These are phyloP conservation scores for Suillus americanus DNA, from an alignment of 768 basidiomycete genomes.

Conservation along the genomic window DNA sequence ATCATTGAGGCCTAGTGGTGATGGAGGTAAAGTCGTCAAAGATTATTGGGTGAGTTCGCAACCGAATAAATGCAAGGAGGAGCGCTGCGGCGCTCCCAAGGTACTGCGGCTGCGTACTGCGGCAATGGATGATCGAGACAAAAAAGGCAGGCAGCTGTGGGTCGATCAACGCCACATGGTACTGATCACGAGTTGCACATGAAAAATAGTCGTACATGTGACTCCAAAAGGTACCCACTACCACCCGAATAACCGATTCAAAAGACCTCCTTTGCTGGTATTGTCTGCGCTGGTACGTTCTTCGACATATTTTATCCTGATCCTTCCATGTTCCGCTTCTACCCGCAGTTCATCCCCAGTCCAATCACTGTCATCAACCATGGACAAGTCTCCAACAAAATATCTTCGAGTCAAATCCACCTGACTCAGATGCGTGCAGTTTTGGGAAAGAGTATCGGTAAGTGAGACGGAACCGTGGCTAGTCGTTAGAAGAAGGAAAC, in stretches of 20 bases:
- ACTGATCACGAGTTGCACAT: background rate
- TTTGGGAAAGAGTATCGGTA: conserved; percentile 13
- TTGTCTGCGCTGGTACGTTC: conserved; percentile 5
- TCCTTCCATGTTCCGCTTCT: conserved; percentile 16
- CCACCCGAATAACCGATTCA: conserved; percentile 20
- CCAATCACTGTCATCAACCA: conserved; percentile 21
- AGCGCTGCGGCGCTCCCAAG: background rate
- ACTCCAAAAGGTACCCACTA: background rate
- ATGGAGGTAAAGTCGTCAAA: background rate
- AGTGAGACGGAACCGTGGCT: conserved; percentile 17
- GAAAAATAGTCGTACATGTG: background rate
- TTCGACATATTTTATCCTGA: conserved; percentile 21
- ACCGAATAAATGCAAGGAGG: background rate
- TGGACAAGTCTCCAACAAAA: conserved; percentile 25
- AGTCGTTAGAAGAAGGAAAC: conserved; percentile 19
- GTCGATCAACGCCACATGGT: background rate
- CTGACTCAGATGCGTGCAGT: conserved; percentile 24
- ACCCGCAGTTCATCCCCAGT: conserved; percentile 19
- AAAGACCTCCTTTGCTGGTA: conserved; percentile 15
- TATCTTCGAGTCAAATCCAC: conserved; percentile 14
- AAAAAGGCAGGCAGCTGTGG: background rate
- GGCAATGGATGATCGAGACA: background rate
- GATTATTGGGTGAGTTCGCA: background rate
- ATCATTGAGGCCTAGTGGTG: background rate
- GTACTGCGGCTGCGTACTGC: conserved; percentile 2